Evolutionary conservation across 345 rosid species (phyloP), one percentile per base, ranked within the genome.

Genomic region (Eucalyptus brandiana): DNA sequence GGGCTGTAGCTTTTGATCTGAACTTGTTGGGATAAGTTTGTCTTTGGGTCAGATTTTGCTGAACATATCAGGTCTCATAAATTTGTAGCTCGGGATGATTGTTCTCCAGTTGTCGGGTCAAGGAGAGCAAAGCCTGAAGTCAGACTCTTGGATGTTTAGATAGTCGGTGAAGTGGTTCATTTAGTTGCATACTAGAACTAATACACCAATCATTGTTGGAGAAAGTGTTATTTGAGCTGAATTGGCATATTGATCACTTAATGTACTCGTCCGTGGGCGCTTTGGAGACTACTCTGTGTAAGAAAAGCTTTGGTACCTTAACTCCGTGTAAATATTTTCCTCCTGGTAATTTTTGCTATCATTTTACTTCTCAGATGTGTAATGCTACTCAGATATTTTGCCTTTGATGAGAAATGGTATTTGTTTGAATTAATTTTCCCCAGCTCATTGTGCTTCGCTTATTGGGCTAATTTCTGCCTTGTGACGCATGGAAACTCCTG

Each of bases 401-500:
- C 8, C 45, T 76, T 76, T 76, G 83, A 40, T 21, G 28, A 76
- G 40, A 65, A 44, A 76, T 76, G 16, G 12, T 76, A 40, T 7
- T 40, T 3, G 47, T 76, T 76, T 12, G 26, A 76, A 7, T 76
- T 76, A 37, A 37, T 21, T 76, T 76, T 76, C 83, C 83, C 83
- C 83, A 76, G 47, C 47, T 76, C 24, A 21, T 76, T 76, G 47
- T 12, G 16, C 83, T 76, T 76, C 2, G 47, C 83, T 76, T 23
- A 37, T 40, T 37, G 47, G 47, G 47, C 47, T 76, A 40, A 76
- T 40, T 37, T 76, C 83, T 37, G 28, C 83, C 83, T 24, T 19
- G 89, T 89, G 92, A 89, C 69, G 51, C 83, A 83, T 89, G 67
- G 87, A 87, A 90, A 76, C 80, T 87, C 80, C 88, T 87, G 53